A percentile compares a stretch with the other conserved stretches of the same genome.
Evolutionary conservation across 2,329 filamentous ascomycete species (phyloP).

Genomic region (Cercospora canescens): DNA sequence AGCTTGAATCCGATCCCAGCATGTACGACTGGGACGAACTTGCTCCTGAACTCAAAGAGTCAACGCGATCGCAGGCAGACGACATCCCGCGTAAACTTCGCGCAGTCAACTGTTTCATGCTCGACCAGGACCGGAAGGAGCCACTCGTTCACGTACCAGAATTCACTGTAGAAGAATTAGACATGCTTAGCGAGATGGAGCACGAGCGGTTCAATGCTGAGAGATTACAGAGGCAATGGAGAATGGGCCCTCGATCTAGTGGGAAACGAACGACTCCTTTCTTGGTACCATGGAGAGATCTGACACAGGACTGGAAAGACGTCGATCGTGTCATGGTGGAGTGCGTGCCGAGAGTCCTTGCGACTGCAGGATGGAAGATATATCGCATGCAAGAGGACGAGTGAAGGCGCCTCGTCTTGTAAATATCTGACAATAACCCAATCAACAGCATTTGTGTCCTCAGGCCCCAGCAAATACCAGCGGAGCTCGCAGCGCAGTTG

Average conservation of each 20-base stretch:
- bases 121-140: slow-evolving; percentile 31
- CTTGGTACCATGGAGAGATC: slow-evolving; percentile 37
- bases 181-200: slow-evolving; percentile 38
- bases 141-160: slow-evolving; percentile 32
- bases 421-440: background rate
- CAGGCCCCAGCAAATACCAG: background rate
- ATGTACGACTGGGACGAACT: slow-evolving; percentile 40
- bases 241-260: slow-evolving; percentile 34
- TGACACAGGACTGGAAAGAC: slow-evolving; percentile 37
- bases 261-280: slow-evolving; percentile 38
- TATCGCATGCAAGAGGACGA: slow-evolving; percentile 34
- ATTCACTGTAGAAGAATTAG: slow-evolving; percentile 34
- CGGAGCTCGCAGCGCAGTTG: too few relatives aligned
- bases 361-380: slow-evolving; percentile 35
- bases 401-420: background rate
- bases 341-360: slow-evolving; percentile 35
- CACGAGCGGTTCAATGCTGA: slow-evolving; percentile 40
- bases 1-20: slow-evolving; percentile 32
- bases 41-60: slow-evolving; percentile 35
- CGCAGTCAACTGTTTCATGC: slow-evolving; percentile 38
- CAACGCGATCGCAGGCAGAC: slow-evolving; percentile 37
- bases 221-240: slow-evolving; percentile 37
- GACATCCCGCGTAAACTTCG: slow-evolving; percentile 39
- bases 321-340: slow-evolving; percentile 40
- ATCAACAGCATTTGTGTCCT: background rate